Percentiles rank a stretch among this genome's conserved stretches.
Conservation (phyloP, 768 basidiomycete genomes). For the Podaxis sp. region DNA sequence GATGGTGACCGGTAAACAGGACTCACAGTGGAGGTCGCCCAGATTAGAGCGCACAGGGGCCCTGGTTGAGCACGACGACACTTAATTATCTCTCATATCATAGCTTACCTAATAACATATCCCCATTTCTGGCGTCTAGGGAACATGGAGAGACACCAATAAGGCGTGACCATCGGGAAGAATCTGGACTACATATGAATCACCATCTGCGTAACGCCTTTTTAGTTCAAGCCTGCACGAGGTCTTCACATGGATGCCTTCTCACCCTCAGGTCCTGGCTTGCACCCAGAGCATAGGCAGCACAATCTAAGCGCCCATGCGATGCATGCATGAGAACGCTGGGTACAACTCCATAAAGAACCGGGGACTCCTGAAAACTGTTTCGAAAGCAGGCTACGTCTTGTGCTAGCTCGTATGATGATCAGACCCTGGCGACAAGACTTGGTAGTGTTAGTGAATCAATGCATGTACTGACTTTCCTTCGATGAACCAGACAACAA, state of each 20-base stretch:
- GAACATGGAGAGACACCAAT: slow-evolving; percentile 8
- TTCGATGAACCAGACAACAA: background rate
- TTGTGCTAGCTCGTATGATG: background rate
- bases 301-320: background rate
- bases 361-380: background rate
- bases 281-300: background rate
- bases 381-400: background rate
- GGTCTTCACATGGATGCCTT: background rate
- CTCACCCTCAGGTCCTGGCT: background rate
- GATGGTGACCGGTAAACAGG: background rate
- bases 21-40: background rate
- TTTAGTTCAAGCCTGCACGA: background rate
- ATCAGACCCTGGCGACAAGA: background rate
- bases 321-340: background rate
- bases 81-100: slow-evolving; percentile 9
- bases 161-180: background rate
- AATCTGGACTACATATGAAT: background rate
- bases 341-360: background rate
- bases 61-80: background rate
- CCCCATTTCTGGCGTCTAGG: slow-evolving; percentile 1
- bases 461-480: background rate
- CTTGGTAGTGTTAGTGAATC: background rate
- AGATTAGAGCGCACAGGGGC: background rate
- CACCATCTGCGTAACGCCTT: background rate
- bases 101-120: background rate